Percentiles rank a stretch among this genome's conserved stretches.
Evolutionary conservation across 805 yeast species (phyloP).

Genomic region (Cyberlindnera japonica): DNA sequence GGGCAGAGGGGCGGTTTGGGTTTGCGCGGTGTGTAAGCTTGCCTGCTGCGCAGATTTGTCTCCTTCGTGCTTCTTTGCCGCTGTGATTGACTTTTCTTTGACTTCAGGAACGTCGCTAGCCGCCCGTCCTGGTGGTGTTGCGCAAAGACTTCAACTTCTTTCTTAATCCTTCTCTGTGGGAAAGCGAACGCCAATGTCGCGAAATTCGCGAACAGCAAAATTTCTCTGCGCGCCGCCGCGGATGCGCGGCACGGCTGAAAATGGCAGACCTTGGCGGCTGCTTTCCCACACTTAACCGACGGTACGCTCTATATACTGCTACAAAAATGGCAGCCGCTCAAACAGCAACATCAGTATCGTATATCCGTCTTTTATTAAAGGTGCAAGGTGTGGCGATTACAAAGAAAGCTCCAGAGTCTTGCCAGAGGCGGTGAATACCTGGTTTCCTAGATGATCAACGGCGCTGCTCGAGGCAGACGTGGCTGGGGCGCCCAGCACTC

Average conservation of each 20-base stretch:
- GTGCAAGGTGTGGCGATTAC: not conserved
- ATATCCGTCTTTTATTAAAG: too few relatives aligned
- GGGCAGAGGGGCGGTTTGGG: not conserved
- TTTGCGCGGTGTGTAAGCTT: not conserved
- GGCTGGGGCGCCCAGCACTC: constrained; percentile 13
- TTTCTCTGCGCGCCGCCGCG: not conserved
- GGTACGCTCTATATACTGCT: too few relatives aligned
- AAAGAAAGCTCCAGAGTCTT: constrained; percentile 1
- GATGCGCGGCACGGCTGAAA: not conserved
- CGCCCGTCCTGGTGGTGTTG: too few relatives aligned
- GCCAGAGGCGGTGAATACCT: constrained; percentile 9
- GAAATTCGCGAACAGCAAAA: constrained; percentile 1
- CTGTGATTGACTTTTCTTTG: not conserved
- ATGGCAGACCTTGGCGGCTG: not conserved
- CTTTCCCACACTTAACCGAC: too few relatives aligned
- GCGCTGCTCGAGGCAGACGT: constrained; percentile 1
- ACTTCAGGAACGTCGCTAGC: too few relatives aligned
- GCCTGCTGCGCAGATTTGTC: too few relatives aligned
- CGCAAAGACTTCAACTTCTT: not conserved
- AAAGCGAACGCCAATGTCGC: too few relatives aligned
- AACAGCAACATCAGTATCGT: too few relatives aligned
- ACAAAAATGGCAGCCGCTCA: too few relatives aligned
- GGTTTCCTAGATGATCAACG: constrained; percentile 16
- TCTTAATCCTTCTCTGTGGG: not conserved
- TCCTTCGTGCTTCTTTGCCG: not conserved